These are phyloP conservation scores for Dimocarpus longan DNA, from an alignment of 345 rosid species.

Conservation along the genomic window DNA sequence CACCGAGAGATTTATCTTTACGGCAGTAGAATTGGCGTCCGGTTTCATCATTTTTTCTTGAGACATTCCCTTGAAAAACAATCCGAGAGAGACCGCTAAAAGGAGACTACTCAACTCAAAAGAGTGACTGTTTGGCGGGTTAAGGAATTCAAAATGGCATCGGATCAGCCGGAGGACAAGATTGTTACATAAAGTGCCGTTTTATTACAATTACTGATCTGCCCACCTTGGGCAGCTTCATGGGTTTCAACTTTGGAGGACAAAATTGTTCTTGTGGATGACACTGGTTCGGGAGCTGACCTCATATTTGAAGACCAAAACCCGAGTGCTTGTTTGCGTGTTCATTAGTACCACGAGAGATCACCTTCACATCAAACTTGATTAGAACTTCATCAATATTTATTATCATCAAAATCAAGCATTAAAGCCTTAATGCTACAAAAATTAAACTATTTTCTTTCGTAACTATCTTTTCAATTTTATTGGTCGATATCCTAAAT, in stretches of 20 bases:
- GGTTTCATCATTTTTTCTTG: conserved; percentile 44
- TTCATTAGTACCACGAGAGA: no score
- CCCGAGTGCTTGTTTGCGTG: no score
- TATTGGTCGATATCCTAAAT: no score
- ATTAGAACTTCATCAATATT: no score
- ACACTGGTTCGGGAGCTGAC: no score
- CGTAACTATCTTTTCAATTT: no score
- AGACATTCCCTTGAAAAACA: conserved; percentile 22
- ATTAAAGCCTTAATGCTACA: no score
- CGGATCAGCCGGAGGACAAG: conserved; percentile 24
- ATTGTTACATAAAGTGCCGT: conserved; percentile 24
- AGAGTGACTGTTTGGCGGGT: conserved; percentile 31
- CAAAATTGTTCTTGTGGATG: no score
- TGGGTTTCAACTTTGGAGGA: neutral
- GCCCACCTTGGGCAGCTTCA: neutral
- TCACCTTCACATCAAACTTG: no score
- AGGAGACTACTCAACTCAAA: neutral
- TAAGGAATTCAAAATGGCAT: conserved; percentile 35
- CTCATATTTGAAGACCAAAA: no score
- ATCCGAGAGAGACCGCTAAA: conserved; percentile 13
- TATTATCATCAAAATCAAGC: no score
- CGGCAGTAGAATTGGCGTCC: conserved; percentile 54
- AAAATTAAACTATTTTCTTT: no score
- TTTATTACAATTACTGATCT: neutral
- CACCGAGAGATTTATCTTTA: conserved; percentile 80